Percentiles rank a stretch among this genome's conserved stretches.
phyloP scores from a whole-genome alignment of 306 rosid species.

The Glycyrrhiza uralensis region DNA sequence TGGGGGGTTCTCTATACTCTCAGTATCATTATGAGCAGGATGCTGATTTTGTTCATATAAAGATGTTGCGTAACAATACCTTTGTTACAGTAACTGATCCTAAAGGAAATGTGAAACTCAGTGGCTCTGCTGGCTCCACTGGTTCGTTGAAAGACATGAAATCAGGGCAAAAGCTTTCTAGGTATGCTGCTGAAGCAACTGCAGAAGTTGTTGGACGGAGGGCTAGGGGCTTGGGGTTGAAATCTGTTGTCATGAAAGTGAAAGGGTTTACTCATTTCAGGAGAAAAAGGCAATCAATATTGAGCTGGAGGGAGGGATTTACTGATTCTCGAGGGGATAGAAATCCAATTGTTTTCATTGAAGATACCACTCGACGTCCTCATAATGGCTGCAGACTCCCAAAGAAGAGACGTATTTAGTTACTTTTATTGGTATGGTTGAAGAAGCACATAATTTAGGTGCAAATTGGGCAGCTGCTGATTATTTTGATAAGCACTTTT shows the following conservation, averaged over 20 bases:
- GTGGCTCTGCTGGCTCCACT: constrained; percentile 16
- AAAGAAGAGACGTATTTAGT: constrained; percentile 12
- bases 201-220: constrained; percentile 14
- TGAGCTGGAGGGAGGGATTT: constrained; percentile 16
- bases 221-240: constrained; percentile 2
- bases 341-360: constrained; percentile 7
- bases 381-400: constrained; percentile 16
- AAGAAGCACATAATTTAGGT: no score
- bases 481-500: no score
- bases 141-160: constrained; percentile 20
- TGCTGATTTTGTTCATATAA: constrained; percentile 71
- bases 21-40: constrained; percentile 37
- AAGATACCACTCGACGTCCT: constrained; percentile 10
- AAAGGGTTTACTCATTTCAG: constrained; percentile 14
- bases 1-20: constrained; percentile 18
- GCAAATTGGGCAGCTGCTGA: no score
- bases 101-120: neutral
- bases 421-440: neutral
- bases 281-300: constrained; percentile 4
- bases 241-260: constrained; percentile 17
- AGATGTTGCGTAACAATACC: constrained; percentile 13
- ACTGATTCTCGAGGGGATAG: neutral
- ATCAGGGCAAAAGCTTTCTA: constrained; percentile 18
- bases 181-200: constrained; percentile 19
- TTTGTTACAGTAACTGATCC: constrained; percentile 1